Evolutionary conservation across 2,329 filamentous ascomycete genomes (phyloP), one percentile per base, ranked within the genome.

Genomic region (Chrysoporthe deuterocubensis): DNA sequence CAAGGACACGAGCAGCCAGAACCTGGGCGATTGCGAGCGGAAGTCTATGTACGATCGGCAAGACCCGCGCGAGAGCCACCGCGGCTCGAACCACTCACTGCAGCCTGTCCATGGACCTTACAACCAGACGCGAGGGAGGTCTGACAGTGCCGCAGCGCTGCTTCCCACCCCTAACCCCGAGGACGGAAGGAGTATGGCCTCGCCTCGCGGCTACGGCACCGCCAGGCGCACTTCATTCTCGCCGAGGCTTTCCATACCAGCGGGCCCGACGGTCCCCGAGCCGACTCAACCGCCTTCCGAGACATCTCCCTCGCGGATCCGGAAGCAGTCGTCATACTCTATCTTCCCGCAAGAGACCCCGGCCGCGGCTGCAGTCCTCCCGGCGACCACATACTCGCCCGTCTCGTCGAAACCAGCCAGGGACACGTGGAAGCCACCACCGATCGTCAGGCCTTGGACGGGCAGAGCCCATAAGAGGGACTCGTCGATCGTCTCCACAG

Each of bases 401-500:
- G 50, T 68, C 4, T 16, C 70, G 0, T 48, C 61, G 3, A 72
- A 63, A 43, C 70, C 66, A 72, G 59, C 67, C 68, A 58, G 70
- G 72, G 75, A 77, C 58, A 72, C 71, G 16, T 75, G 82, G 46
- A 78, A 77, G 67, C 84, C 83, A 3, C 85, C 83, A 2, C 80
- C 81, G 4, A 79, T 77, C 1, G 77, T 84, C 70, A 74, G 73
- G 59, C 79, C 79, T 54, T 81, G 82, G 63, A 78, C 78, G 54
- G 77, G 76, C 4, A 74, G 76, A 16, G 80, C 82, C n/a, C 85
- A 86, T 73, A 79, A 81, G 21, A 83, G 89, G 57, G 82, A 87
- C 68, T 89, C 88, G 5, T 92, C 90, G 0, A 81, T 88, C 54
- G 82, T 82, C 18, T 92, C 90, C 57, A 87, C 87, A 11, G 89